A percentile compares a stretch with the other conserved stretches of the same genome.
These are phyloP conservation scores for Aspergillus saccharolyticus DNA, from an alignment of 495 filamentous ascomycete genomes.

Conservation along the genomic window DNA sequence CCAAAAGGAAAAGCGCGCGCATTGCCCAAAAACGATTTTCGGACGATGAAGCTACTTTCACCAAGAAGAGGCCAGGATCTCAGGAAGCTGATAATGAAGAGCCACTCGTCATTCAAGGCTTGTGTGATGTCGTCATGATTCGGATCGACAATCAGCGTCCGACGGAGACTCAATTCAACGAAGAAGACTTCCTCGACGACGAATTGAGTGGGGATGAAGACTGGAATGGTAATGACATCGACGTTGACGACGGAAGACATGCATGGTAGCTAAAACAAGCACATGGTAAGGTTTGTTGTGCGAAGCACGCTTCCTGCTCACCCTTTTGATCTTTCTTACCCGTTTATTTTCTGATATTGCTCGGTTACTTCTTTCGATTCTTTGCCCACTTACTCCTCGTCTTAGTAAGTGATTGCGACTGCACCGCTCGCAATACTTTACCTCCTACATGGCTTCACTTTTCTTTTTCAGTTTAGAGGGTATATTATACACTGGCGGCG, in stretches of 20 bases:
- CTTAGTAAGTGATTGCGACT: not conserved
- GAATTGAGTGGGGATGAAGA: conserved; percentile 71
- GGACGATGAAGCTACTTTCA: conserved; percentile 6
- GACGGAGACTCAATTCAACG: conserved; percentile 63
- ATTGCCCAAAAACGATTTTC: conserved; percentile 29
- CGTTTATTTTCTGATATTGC: not conserved
- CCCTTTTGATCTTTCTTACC: not conserved
- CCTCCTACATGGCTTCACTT: not conserved
- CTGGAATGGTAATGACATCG: conserved; percentile 55
- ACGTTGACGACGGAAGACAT: conserved; percentile 20
- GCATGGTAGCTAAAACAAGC: conserved; percentile 21
- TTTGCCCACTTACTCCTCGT: not conserved
- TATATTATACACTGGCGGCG: not conserved
- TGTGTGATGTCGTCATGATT: conserved; percentile 76
- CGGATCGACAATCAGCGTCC: conserved; percentile 79
- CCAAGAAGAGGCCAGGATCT: not conserved
- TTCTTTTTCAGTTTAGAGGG: not conserved
- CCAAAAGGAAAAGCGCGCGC: conserved; percentile 40
- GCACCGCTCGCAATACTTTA: not conserved
- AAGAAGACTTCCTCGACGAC: conserved; percentile 74
- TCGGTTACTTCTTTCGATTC: not conserved
- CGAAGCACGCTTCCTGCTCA: not conserved
- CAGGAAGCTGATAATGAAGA: conserved; percentile 17
- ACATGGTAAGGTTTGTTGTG: too few species aligned
- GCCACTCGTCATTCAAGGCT: conserved; percentile 56